Base-by-base conservation (phyloP, 73 alveolate species). In the Diophrys sp. region DNA sequence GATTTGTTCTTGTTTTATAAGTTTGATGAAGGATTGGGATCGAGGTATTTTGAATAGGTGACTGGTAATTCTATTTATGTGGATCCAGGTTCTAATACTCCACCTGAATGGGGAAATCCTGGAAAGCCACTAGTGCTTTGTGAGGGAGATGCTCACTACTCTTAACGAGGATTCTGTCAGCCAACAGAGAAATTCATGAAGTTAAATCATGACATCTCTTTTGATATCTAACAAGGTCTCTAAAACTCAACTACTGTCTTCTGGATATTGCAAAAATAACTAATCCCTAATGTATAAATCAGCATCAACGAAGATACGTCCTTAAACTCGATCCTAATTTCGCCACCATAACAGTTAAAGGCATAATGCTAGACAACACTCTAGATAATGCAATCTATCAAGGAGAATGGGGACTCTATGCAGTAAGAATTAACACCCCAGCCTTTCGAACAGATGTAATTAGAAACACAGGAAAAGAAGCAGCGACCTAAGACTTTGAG, bases 61-160 rank as follows among this genome's bases (percentile, higher is more conserved):
- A 76, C 84, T 25, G 77, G 25, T 2, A 29, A 76, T 27, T 76
- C 56, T 33, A 2, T 56, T 56, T 56, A 56, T 30, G 28, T 23
- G 1, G 77, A 27, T 1, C 31, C 31, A 29, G 5, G 27, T 0
- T 8, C 31, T 0, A 62, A 8, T 1, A 5, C 56, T 5, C 62
- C 77, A 5, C 84, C 84, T 27, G 24, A 11, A 29, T 76, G 84
- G 84, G 29, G 44, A 24, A 26, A 26, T 29, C 78, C 84, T 62
- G 70, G 70, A 1, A 28, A 33, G n/a, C 26, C 54, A 56, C 29
- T 76, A 76, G 33, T 76, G 54, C 32, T 76, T 27, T 76, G 84
- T 25, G 84, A 76, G 24, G 84, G 77, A 25, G 84, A 76, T 34
- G 74, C 67, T n/a, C 23, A 29, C 2, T 76, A 76, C 69, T 62